A percentile compares a stretch with the other conserved stretches of the same genome.
Evolutionary conservation across 139 green algal genomes (phyloP).

Genomic region (Ettlia oleoabundans): DNA sequence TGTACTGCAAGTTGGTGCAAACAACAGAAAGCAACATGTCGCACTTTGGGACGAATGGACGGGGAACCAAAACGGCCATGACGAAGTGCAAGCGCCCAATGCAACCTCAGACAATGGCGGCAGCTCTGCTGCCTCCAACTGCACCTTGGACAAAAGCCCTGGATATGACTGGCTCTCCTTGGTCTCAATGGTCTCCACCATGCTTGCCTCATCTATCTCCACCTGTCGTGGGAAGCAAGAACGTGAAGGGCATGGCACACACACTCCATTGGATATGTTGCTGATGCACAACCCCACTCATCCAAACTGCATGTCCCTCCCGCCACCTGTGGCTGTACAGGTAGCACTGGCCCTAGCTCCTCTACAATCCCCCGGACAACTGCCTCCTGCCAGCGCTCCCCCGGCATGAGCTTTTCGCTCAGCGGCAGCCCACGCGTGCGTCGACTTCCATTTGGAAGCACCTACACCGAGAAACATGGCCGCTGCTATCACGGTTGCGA

Average conservation of each 20-base stretch:
- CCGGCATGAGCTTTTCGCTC: slow-evolving; percentile 33
- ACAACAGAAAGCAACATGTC: not conserved
- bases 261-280: too few relatives aligned
- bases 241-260: too few relatives aligned
- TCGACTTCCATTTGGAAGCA: slow-evolving; percentile 27
- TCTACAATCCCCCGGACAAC: slow-evolving; percentile 21
- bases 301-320: too few relatives aligned
- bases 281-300: too few relatives aligned
- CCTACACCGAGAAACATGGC: not conserved
- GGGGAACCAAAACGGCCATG: not conserved
- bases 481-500: too few relatives aligned
- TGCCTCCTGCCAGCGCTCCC: slow-evolving; percentile 33
- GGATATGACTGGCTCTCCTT: slow-evolving; percentile 35
- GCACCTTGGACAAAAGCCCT: slow-evolving; percentile 29
- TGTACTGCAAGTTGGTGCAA: slow-evolving; percentile 14
- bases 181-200: slow-evolving; percentile 19
- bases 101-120: not conserved
- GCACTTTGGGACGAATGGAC: too few relatives aligned
- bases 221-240: not conserved
- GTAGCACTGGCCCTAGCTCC: slow-evolving; percentile 35
- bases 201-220: slow-evolving; percentile 12
- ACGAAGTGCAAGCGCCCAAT: not conserved
- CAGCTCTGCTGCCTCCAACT: not conserved
- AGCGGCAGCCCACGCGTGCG: slow-evolving; percentile 18
- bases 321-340: not conserved